These are phyloP conservation scores for Guadua angustifolia DNA, from an alignment of 176 grass and related monocot species.

Conservation along the genomic window DNA sequence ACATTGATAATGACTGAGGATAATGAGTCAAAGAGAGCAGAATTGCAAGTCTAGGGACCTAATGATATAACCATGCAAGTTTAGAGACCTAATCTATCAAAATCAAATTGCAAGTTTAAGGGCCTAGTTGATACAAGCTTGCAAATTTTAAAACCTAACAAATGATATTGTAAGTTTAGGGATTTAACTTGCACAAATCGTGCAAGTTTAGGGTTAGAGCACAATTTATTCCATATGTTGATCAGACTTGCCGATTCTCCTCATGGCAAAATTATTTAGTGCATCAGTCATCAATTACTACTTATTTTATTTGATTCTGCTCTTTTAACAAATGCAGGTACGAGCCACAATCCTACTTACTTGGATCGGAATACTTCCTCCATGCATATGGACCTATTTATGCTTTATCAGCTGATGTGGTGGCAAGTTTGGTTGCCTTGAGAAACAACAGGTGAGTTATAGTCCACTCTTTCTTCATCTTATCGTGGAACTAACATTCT, in stretches of 20 bases:
- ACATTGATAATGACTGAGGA: not conserved
- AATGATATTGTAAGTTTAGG: not conserved
- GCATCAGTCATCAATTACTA: not conserved
- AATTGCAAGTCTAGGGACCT: not conserved
- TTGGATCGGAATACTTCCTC: conserved; percentile 93
- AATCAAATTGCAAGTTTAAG: not conserved
- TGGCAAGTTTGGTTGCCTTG: conserved; percentile 84
- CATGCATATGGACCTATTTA: conserved; percentile 99
- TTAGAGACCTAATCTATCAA: not conserved
- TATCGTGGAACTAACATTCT: conserved; percentile 9
- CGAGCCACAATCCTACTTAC: conserved; percentile 81
- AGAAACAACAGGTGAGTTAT: conserved; percentile 85
- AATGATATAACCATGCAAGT: not conserved
- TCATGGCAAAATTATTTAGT: not conserved
- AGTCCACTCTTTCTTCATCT: not conserved
- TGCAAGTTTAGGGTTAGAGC: not conserved
- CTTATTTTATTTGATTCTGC: conserved; percentile 16
- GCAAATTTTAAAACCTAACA: not conserved
- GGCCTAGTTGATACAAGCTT: not conserved
- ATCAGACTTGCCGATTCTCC: not conserved
- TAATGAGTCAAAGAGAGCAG: not conserved
- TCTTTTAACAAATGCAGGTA: conserved; percentile 64
- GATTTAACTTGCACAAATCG: not conserved
- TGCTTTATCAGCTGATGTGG: conserved; percentile 97
- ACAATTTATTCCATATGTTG: conserved; percentile 13